Base-by-base conservation (phyloP, 495 filamentous ascomycete species). In the Penicillium cinerascens region DNA sequence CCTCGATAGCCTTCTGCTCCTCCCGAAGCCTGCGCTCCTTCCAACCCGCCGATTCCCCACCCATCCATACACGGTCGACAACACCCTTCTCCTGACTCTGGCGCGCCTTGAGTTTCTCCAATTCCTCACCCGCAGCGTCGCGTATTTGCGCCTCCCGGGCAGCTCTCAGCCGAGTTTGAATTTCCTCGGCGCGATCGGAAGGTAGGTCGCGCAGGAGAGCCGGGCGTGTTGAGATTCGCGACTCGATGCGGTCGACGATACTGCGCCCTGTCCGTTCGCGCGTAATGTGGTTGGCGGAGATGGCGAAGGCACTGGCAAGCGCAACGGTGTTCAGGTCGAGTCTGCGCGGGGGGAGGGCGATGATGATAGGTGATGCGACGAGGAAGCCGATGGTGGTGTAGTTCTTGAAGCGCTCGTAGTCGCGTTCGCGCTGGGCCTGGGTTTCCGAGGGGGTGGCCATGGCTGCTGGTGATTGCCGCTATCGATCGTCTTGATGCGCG, bases 261-360 rank as follows among this genome's bases (percentile, higher is more conserved):
- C 71, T 72, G 16, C 78, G 72, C 0, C 87, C 86, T n/a, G 79
- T 87, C 29, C 60, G 51, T 48, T 77, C 61, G 42, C 53, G 47
- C 17, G 69, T 74, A 17, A 95, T 73, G 59, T 88, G 80, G 69
- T 90, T 85, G 16, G 85, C 83, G 44, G 80, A 80, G 55, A 80
- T 69, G 46, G 79, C 69, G 71, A 82, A 89, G 7, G 81, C 74
- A 48, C 72, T 71, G 38, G 71, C 73, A 2, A 89, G 78, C 16
- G 83, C 77, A 55, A 88, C 73, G 51, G 87, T 76, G 38, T 77
- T 66, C 47, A 73, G 66, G 65, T 80, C 88, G 40, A 95, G 71
- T 65, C 89, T 90, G 39, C 91, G 87, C 0, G 90, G 88, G 3
- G 92, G 92, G 13, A 96, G 77, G 51, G 82, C 70, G 44, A 87